Base-by-base conservation (phyloP, 2,329 filamentous ascomycete species). In the Colletotrichum tropicicola region DNA sequence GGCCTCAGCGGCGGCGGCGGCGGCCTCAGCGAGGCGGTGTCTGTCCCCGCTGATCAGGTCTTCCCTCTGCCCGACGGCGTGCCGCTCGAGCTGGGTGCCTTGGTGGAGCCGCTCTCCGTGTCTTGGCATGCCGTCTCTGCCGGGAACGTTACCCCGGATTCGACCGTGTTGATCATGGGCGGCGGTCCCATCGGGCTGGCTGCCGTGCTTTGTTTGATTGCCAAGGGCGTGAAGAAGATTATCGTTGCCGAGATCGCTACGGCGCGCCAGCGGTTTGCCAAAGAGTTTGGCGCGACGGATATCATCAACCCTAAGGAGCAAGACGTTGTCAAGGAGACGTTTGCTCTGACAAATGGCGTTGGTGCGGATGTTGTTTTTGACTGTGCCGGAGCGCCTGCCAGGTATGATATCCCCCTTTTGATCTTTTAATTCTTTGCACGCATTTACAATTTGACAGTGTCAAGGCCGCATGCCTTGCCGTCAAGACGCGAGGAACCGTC, bases 111-210 rank as follows among this genome's bases (percentile, higher is more conserved):
- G 0, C 76, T 91, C 3, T 80, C 87, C 0, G 88, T 91, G 0
- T 87, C 86, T 8, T 90, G 88, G 88, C 89, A 91, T 69, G 88
- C 87, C 0, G 82, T 74, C n/a, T 54, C 68, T 27, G 69, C 68
- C 9, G 65, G 66, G 5, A 53, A 61, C 19, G 62, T 70, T 35
- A 79, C 79, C 12, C 63, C 75, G 3, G 81, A 80, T 1, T 79
- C 85, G 13, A 79, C 78, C 1, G 84, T 83, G 2, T 70, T 91
- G 19, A 80, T 91, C 6, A 74, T 89, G 3, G 89, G 89, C 5
- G 87, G 85, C 0, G 88, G 89, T 0, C 88, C 89, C 0, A 90
- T 91, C 49, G 89, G 87, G 0, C 77, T 90, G 10, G 85, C 85
- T 0, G 79, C 89, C 4, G 80, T 90, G 2, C 84, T 88, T 64